Base-by-base conservation (phyloP, 768 basidiomycete species). In the Auricularia cornea region DNA sequence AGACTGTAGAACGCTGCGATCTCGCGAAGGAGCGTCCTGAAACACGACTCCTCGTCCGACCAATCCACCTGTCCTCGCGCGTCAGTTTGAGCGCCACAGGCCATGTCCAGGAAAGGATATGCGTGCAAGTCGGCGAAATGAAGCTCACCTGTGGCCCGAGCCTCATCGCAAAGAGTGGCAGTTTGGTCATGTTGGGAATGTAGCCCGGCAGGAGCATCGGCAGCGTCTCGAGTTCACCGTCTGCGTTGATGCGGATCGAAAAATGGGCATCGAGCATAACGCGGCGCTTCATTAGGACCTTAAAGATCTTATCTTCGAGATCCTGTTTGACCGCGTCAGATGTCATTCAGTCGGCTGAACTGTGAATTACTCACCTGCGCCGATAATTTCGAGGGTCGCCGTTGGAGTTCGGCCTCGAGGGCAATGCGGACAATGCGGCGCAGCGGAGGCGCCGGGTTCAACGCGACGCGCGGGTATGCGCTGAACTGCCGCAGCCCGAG, bases 51-150 rank as follows among this genome's bases (percentile, higher is more conserved):
- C 71, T 99, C 97, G 0, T 82, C 80, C 23, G 81, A 80, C 97
- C 97, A 99, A 69, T 94, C 80, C 30, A 98, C 93, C 90, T 98
- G 59, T n/a, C n/a, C n/a, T n/a, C n/a, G n/a, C n/a, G n/a, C n/a
- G n/a, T n/a, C n/a, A n/a, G n/a, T n/a, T n/a, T n/a, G n/a, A n/a
- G n/a, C n/a, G n/a, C 35, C 31, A 61, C 60, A n/a, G 20, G 26
- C n/a, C 18, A 31, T 16, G 32, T 52, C 62, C 35, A 40, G 40
- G 48, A 23, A 40, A 44, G 28, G 59, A 48, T 10, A 12, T 51
- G 16, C 60, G 59, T 29, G 60, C 1, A 56, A 60, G 26, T 52
- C 65, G 14, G 32, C 6, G 16, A 65, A 72, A 63, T 63, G 18
- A 26, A 10, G 14, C 54, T 65, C 57, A 93, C 94, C 81, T 90